Evolutionary conservation across 495 filamentous ascomycete species (phyloP), one percentile per base, ranked within the genome.

Genomic region (Podospora australis): DNA sequence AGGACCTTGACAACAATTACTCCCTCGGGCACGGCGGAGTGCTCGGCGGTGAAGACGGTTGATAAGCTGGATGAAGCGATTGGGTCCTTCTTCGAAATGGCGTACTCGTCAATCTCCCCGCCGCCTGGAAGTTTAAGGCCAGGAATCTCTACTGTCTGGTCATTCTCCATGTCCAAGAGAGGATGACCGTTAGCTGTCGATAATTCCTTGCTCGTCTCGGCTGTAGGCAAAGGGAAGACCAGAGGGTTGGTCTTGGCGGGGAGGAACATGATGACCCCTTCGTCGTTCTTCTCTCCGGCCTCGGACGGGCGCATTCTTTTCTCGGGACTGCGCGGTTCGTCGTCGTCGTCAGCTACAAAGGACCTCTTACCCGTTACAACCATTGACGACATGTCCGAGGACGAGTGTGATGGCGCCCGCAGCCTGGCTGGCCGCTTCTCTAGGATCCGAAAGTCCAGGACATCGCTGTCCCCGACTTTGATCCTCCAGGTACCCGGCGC

Each of bases 1-100:
- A 75, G 64, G 1, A 75, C 72, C 52, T 75, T 75, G 44, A 71
- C 71, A 1, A 71, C 73, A 36, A 75, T 70, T 34, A 70, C 59
- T 17, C 68, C 61, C 38, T 69, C 66, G 4, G 69, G 63, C 8
- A 72, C 66, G 1, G 62, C 52, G 4, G 71, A 70, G 44, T 74
- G 60, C 38, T 69, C 60, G 14, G 72, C 72, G 3, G 71, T 75
- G 46, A 71, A 75, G n/a, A 75, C 72, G 13, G 68, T 67, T 13
- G 72, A 74, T 8, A 69, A 59, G 7, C 58, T 59, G 2, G 71
- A 69, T n/a, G 60, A 58, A 2, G 70, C 70, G 34, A 75, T 73
- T 14, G 64, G 65, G 1, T 72, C 67, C 21, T 60, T 63, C 47
- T 71, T 75, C 22, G 68, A 71, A 49, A 75, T 58, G 22, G 54